These are phyloP conservation scores for Coffea humblotiana DNA, from an alignment of 305 asterid species.

Conservation along the genomic window DNA sequence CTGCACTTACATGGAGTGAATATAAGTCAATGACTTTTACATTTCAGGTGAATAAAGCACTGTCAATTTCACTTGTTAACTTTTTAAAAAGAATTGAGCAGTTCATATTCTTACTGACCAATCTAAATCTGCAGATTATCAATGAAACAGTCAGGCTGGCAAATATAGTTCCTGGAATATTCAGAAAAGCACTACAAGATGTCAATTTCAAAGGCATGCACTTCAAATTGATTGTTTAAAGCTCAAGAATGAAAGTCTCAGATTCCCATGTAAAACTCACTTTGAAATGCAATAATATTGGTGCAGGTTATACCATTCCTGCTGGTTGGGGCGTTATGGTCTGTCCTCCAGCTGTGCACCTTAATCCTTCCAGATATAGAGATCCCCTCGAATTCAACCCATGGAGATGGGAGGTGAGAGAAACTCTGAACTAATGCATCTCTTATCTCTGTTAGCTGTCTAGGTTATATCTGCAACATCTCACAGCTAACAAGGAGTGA, in stretches of 20 bases:
- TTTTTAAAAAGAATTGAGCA: not conserved
- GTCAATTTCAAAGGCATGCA: constrained; percentile 59
- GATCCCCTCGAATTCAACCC: constrained; percentile 85
- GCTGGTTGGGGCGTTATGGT: constrained; percentile 94
- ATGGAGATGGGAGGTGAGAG: constrained; percentile 91
- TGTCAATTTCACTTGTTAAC: constrained; percentile 2
- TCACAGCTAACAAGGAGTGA: not conserved
- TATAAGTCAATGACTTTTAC: constrained; percentile 86
- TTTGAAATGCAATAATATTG: constrained; percentile 16
- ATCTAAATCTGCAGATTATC: constrained; percentile 50
- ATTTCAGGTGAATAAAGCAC: constrained; percentile 54
- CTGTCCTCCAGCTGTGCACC: constrained; percentile 92
- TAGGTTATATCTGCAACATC: not conserved
- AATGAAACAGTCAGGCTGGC: constrained; percentile 86
- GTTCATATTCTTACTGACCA: constrained; percentile 11
- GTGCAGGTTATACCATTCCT: constrained; percentile 80
- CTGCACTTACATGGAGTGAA: constrained; percentile 69
- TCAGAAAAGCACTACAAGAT: constrained; percentile 69
- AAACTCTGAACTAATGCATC: not conserved
- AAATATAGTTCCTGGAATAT: constrained; percentile 79
- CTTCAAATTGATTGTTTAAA: constrained; percentile 11
- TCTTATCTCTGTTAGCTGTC: not conserved
- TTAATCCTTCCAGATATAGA: constrained; percentile 61
- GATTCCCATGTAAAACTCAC: constrained; percentile 14
- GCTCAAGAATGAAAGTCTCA: constrained; percentile 6